phyloP scores from a whole-genome alignment of 208 protist genomes.

The Spongospora subterranea region DNA sequence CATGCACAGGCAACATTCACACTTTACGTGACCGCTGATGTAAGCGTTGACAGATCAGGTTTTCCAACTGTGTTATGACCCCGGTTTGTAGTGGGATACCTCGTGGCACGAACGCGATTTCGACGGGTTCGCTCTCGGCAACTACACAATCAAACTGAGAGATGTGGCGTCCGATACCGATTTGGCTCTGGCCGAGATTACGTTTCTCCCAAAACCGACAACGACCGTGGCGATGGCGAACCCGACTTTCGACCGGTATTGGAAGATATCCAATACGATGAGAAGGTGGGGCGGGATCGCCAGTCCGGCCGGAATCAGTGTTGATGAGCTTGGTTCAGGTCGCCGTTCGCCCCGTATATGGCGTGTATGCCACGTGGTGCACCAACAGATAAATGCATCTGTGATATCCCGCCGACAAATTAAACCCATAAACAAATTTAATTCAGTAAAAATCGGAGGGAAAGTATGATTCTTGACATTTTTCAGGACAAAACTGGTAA shows the following conservation, averaged over 20 bases:
- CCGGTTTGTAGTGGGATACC: background rate
- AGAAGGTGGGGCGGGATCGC: background rate
- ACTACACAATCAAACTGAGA: background rate
- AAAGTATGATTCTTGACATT: too few species aligned
- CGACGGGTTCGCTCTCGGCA: background rate
- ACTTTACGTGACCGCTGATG: background rate
- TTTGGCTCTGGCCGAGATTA: background rate
- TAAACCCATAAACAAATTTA: too few species aligned
- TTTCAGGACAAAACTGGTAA: too few species aligned
- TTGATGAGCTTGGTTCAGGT: background rate
- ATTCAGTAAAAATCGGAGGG: too few species aligned
- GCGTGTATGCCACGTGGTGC: background rate
- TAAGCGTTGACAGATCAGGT: background rate
- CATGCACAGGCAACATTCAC: background rate
- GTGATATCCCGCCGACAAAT: too few species aligned
- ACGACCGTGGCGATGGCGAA: background rate
- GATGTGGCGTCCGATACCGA: background rate
- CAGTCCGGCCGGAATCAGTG: background rate
- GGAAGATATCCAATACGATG: background rate
- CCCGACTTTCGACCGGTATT: background rate
- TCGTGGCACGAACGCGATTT: conserved; percentile 26
- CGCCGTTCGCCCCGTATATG: conserved; percentile 3
- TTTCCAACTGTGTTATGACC: background rate
- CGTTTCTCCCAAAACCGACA: background rate
- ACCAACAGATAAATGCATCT: background rate